A percentile compares a stretch with the other conserved stretches of the same genome.
Evolutionary conservation across 306 rosid genomes (phyloP).

Genomic region (Oxytropis ochrocephala): DNA sequence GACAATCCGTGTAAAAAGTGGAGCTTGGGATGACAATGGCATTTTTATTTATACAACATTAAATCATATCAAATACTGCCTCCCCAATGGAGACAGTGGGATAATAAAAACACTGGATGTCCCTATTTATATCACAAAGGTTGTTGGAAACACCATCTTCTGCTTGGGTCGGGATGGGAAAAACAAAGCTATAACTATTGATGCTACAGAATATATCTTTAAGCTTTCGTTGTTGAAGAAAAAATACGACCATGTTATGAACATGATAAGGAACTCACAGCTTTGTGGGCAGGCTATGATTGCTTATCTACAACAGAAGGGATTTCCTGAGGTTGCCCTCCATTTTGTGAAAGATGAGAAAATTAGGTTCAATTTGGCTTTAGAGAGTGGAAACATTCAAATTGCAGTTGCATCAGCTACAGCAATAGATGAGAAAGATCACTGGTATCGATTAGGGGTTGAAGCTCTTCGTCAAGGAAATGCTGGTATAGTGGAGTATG

Average conservation of each 20-base stretch:
- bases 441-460: slow-evolving; percentile 85
- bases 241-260: slow-evolving; percentile 82
- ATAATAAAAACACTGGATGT: slow-evolving; percentile 81
- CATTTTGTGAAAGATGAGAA: slow-evolving; percentile 96
- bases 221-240: slow-evolving; percentile 75
- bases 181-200: slow-evolving; percentile 56
- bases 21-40: slow-evolving; percentile 96
- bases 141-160: slow-evolving; percentile 64
- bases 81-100: slow-evolving; percentile 91
- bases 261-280: slow-evolving; percentile 83
- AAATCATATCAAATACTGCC: slow-evolving; percentile 87
- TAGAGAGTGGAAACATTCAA: slow-evolving; percentile 94
- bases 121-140: slow-evolving; percentile 86
- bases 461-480: slow-evolving; percentile 98
- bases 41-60: slow-evolving; percentile 85
- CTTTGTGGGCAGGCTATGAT: slow-evolving; percentile 96
- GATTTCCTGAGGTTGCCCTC: slow-evolving; percentile 93
- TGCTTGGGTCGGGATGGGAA: slow-evolving; percentile 97
- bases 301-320: slow-evolving; percentile 93
- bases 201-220: slow-evolving; percentile 81
- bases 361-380: slow-evolving; percentile 78
- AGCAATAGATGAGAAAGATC: slow-evolving; percentile 88
- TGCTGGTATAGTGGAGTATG: slow-evolving; percentile 87
- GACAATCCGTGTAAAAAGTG: slow-evolving; percentile 94
- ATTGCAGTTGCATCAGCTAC: slow-evolving; percentile 92